Base-by-base conservation (phyloP, 2,329 filamentous ascomycete genomes). In the Ophiostoma sp. region DNA sequence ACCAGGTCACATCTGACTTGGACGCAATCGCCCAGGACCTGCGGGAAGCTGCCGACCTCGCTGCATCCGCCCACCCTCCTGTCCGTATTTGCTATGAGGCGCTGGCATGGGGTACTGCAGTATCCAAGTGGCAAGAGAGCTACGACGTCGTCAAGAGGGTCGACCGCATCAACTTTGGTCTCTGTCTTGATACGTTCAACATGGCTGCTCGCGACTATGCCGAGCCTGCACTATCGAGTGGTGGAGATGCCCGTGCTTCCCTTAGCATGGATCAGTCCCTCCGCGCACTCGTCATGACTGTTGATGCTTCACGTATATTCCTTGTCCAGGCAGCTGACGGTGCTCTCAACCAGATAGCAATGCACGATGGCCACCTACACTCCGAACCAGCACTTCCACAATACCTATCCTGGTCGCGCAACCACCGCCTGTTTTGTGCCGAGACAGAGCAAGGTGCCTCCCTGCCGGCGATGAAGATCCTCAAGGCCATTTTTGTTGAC, bases 181-280 rank as follows among this genome's bases (percentile, higher is more conserved):
- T 87, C 45, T 87, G 85, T 73, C 77, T 89, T 16, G 86, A 89
- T 74, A 87, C 84, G 0, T 89, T 87, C 77, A 87, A 89, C 74
- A 84, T 89, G 65, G 82, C 85, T 0, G 86, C 81, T 1, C 75
- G 83, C 1, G 80, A 86, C 40, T 88, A 81, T 71, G 86, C 83
- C 0, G 85, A 88, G 72, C 86, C 85, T 0, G 76, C 81, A 0
- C 73, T 79, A 0, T 68, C 75, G 0, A 74, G 76, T 3, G 81
- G 84, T 3, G 79, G 78, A 70, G 81, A 75, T 0, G 70, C 75
- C 1, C 78, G 80, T 69, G 85, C 83, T 3, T 79, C 83, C 2
- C 78, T 78, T 12, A 79, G 78, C 16, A 77, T 86, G 16, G 74
- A 73, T 2, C 76, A 76, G 0, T 84, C 83, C 0, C 72, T 87